phyloP scores from a whole-genome alignment of 495 filamentous ascomycete species.

The Baudoinia panamericana region DNA sequence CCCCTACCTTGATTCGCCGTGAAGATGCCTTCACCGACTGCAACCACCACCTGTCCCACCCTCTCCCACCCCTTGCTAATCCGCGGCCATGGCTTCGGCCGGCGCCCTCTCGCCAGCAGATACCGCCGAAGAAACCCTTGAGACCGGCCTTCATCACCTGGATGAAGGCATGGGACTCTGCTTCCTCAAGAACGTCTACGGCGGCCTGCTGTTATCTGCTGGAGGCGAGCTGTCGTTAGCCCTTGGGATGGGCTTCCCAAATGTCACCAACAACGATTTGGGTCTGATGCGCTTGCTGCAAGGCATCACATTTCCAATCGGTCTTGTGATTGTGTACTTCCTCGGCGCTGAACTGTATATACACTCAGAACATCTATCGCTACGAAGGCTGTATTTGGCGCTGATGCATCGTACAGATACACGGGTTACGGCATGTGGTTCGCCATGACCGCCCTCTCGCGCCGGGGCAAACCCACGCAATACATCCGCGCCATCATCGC shows the following conservation, averaged over 20 bases:
- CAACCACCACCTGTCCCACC: no score
- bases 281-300: conserved; percentile 6
- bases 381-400: not conserved
- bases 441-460: conserved; percentile 9
- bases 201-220: conserved; percentile 11
- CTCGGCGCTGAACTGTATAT: conserved; percentile 13
- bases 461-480: not conserved
- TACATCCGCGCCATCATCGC: conserved; percentile 3
- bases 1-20: no score
- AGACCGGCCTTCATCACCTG: conserved; percentile 10
- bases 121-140: not conserved
- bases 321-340: conserved; percentile 10
- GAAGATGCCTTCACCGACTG: no score
- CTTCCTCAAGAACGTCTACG: conserved; percentile 17
- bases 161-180: conserved; percentile 1
- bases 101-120: conserved; percentile 3
- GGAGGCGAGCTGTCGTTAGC: conserved; percentile 4
- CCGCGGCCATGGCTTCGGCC: no score
- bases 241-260: conserved; percentile 1
- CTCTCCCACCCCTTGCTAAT: no score
- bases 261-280: not conserved
- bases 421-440: conserved; percentile 15
- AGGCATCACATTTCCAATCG: conserved; percentile 11
- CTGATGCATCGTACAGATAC: conserved; percentile 1
- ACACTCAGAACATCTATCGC: not conserved